Evolutionary conservation across 192 early-diverging fungal species (phyloP).

Genomic region (Podila minutissima): DNA sequence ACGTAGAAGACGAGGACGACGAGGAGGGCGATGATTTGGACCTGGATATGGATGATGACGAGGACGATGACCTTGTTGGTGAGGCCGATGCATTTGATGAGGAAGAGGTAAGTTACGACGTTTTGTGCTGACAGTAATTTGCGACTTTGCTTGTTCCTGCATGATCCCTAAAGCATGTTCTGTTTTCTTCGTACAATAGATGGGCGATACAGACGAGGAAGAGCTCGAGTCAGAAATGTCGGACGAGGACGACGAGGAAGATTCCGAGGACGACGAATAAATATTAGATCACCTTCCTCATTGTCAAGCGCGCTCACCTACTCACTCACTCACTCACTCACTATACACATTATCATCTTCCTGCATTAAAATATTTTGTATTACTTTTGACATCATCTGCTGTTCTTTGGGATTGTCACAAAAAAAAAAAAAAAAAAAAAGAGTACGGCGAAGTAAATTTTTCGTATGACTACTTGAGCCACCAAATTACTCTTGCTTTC

Average conservation of each 20-base stretch:
- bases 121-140: not conserved
- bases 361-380: too few species aligned
- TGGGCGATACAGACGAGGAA: constrained; percentile 36
- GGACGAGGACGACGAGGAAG: constrained; percentile 51
- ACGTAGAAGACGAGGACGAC: constrained; percentile 56
- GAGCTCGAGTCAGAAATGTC: constrained; percentile 54
- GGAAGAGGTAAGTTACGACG: constrained; percentile 17
- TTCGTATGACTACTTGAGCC: too few species aligned
- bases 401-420: too few species aligned
- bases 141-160: not conserved
- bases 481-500: too few species aligned
- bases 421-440: too few species aligned
- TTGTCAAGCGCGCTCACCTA: not conserved
- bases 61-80: constrained; percentile 38
- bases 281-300: not conserved
- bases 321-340: not conserved
- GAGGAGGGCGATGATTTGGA: constrained; percentile 38
- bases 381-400: too few species aligned
- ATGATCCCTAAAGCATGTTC: not conserved
- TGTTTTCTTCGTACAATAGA: not conserved
- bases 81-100: constrained; percentile 43
- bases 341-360: too few species aligned
- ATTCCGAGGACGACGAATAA: constrained; percentile 51
- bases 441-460: too few species aligned
- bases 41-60: constrained; percentile 44